Conservation (phyloP, 352 stramenopile species). For the Discostella stelligera region DNA sequence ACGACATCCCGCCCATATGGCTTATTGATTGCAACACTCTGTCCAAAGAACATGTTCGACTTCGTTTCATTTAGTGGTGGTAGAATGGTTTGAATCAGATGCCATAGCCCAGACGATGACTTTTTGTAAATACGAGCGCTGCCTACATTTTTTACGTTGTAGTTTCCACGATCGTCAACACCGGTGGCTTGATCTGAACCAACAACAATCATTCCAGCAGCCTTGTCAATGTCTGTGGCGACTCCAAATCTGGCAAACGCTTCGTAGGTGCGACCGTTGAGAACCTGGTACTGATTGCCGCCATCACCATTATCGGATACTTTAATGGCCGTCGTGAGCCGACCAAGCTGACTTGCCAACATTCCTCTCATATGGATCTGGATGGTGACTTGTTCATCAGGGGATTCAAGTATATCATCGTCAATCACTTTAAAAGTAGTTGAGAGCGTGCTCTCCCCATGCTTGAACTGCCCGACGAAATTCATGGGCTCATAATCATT, state of each 20-base stretch:
- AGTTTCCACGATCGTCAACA: slow-evolving; percentile 39
- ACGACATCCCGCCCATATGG: slow-evolving; percentile 63
- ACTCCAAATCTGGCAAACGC: slow-evolving; percentile 57
- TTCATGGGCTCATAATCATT: slow-evolving; percentile 86
- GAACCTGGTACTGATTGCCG: slow-evolving; percentile 50
- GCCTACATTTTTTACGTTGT: slow-evolving; percentile 47
- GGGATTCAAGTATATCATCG: slow-evolving; percentile 89
- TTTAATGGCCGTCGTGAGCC: slow-evolving; percentile 86
- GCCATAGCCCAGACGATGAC: slow-evolving; percentile 51
- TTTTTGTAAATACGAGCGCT: slow-evolving; percentile 65
- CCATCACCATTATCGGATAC: slow-evolving; percentile 91
- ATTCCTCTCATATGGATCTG: slow-evolving; percentile 90
- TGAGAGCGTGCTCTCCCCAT: slow-evolving; percentile 58
- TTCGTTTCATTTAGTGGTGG: slow-evolving; percentile 35
- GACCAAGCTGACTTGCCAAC: slow-evolving; percentile 87
- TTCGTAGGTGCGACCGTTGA: slow-evolving; percentile 44
- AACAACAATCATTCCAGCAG: slow-evolving; percentile 57
- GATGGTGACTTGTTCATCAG: slow-evolving; percentile 89
- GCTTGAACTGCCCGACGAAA: slow-evolving; percentile 48
- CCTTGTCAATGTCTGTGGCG: slow-evolving; percentile 53
- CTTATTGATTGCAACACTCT: slow-evolving; percentile 60
- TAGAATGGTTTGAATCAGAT: slow-evolving; percentile 48
- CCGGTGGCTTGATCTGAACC: slow-evolving; percentile 51
- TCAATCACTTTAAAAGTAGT: slow-evolving; percentile 87
- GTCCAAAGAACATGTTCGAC: slow-evolving; percentile 48